Conservation (phyloP, 345 rosid genomes). For the Eucalyptus marginata region DNA sequence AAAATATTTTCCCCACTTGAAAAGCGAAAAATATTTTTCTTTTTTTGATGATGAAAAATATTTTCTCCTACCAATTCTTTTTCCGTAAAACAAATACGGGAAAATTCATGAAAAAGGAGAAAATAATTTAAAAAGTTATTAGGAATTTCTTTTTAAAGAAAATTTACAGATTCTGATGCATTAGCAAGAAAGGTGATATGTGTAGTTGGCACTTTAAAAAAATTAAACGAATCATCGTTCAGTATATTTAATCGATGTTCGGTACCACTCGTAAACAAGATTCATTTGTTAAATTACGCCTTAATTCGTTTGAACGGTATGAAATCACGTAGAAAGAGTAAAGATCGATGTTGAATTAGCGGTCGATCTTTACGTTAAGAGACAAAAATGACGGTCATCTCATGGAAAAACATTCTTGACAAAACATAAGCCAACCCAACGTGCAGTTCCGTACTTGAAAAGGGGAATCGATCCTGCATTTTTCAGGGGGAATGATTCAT, state of each 20-base stretch:
- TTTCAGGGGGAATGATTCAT: background rate
- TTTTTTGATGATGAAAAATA: too few species aligned
- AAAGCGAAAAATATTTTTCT: too few species aligned
- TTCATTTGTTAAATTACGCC: background rate
- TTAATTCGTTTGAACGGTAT: background rate
- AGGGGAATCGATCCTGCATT: background rate
- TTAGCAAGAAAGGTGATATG: accelerated
- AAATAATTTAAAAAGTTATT: too few species aligned
- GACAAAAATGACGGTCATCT: background rate
- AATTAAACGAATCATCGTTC: background rate
- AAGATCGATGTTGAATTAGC: background rate
- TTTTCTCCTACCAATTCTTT: too few species aligned
- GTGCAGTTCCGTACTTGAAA: background rate
- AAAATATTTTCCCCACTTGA: too few species aligned
- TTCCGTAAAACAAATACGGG: accelerated
- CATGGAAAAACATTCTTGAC: background rate
- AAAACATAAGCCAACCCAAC: background rate
- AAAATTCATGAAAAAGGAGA: too few species aligned
- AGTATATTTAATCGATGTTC: accelerated
- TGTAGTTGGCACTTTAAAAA: background rate
- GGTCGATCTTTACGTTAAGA: background rate
- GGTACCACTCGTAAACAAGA: background rate
- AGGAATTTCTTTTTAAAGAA: background rate
- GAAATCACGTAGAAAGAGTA: background rate
- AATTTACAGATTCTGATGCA: background rate